Conservation (phyloP, 257 asterid species). For the Nyctanthes arbortristis region DNA sequence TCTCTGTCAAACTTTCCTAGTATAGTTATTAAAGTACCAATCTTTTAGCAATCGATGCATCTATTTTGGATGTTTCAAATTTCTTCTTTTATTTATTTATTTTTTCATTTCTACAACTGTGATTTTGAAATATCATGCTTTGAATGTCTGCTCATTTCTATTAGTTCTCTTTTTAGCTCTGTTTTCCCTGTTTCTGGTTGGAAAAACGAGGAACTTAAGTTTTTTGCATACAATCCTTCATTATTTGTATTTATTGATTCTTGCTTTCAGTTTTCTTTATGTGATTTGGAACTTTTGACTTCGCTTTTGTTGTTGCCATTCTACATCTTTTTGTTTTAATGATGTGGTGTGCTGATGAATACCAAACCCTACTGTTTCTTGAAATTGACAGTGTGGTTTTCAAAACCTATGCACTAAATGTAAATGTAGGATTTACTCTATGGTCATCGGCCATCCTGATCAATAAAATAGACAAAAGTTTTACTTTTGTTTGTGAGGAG, state of each 20-base stretch:
- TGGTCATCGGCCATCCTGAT: neutral
- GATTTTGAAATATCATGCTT: neutral
- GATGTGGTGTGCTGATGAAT: neutral
- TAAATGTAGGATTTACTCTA: neutral
- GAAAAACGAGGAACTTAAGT: neutral
- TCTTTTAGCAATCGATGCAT: neutral
- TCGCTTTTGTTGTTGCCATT: neutral
- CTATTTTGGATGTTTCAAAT: neutral
- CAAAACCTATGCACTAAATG: neutral
- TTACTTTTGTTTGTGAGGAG: slow-evolving; percentile 24
- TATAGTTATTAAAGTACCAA: neutral
- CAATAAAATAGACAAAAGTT: neutral
- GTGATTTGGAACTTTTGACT: neutral
- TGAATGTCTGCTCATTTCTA: neutral
- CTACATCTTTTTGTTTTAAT: neutral
- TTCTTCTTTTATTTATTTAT: neutral
- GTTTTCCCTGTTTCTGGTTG: neutral
- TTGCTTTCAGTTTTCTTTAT: neutral
- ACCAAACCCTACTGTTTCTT: neutral
- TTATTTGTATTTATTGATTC: neutral
- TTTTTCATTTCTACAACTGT: too few relatives aligned
- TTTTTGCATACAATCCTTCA: neutral
- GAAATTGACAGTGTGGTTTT: slow-evolving; percentile 6
- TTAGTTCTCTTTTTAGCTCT: neutral
- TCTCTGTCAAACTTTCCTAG: neutral